These are phyloP conservation scores for Falciphora oryzae DNA, from an alignment of 2,329 filamentous ascomycete genomes.

Conservation along the genomic window DNA sequence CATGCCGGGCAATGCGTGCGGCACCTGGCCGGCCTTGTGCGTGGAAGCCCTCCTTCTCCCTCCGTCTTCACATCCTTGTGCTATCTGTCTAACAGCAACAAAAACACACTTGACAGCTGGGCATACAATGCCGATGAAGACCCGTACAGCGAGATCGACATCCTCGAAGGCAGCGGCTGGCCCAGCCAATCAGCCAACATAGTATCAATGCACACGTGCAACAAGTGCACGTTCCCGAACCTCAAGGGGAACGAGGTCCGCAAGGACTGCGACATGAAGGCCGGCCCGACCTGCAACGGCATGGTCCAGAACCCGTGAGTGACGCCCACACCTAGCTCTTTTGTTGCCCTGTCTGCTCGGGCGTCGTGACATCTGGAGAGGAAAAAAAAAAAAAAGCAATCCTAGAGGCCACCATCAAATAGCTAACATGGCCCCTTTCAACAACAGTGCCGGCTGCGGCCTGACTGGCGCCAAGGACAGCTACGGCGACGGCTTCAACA, in stretches of 20 bases:
- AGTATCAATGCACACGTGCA: slow-evolving; percentile 42
- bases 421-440: slow-evolving; percentile 7
- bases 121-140: slow-evolving; percentile 35
- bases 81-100: no score
- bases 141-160: slow-evolving; percentile 45
- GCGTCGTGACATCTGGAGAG: no score
- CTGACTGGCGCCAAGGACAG: slow-evolving; percentile 16
- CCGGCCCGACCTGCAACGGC: slow-evolving; percentile 12
- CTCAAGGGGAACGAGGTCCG: slow-evolving; percentile 13
- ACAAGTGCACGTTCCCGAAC: slow-evolving; percentile 35
- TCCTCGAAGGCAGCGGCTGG: slow-evolving; percentile 45
- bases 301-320: background rate
- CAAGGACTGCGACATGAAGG: slow-evolving; percentile 17
- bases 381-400: no score
- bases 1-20: slow-evolving; percentile 41
- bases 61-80: no score
- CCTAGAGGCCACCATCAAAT: no score
- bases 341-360: slow-evolving; percentile 26
- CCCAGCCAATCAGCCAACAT: slow-evolving; percentile 32
- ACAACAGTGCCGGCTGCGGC: slow-evolving; percentile 18
- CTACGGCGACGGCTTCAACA: slow-evolving; percentile 46
- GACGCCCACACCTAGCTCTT: background rate
- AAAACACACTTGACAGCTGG: slow-evolving; percentile 13
- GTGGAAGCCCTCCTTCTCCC: background rate
- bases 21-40: slow-evolving; percentile 45